Evolutionary conservation across 495 filamentous ascomycete genomes (phyloP).

Genomic region (Elaphomyces granulatus): DNA sequence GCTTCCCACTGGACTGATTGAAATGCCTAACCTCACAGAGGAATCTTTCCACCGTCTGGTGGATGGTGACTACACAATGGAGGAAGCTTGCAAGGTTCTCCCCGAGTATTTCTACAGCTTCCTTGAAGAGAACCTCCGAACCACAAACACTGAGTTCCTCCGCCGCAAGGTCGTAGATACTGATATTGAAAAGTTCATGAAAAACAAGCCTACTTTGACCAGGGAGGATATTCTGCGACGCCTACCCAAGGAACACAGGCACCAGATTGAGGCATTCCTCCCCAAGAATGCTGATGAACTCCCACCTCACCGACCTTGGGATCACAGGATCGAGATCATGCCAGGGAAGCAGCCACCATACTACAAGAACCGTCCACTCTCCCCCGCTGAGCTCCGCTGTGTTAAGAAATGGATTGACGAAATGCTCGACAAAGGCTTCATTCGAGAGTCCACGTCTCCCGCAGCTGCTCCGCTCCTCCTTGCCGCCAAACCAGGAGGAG

Average conservation of each 20-base stretch:
- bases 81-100: neutral
- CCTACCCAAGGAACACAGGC: neutral
- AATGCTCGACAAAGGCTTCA: conserved; percentile 3
- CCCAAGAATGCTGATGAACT: neutral
- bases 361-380: neutral
- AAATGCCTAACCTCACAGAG: no score
- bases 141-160: neutral
- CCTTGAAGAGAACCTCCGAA: neutral
- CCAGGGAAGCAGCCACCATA: neutral
- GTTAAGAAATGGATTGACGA: neutral
- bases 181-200: neutral
- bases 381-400: neutral
- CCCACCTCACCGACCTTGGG: neutral
- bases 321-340: neutral
- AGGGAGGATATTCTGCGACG: neutral
- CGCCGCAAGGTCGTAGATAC: neutral
- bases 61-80: neutral
- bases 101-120: neutral
- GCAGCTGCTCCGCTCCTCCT: conserved; percentile 3
- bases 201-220: neutral
- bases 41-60: neutral
- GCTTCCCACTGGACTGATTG: no score
- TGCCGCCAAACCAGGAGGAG: conserved; percentile 1
- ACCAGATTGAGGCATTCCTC: neutral
- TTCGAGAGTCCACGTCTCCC: neutral